phyloP scores from a whole-genome alignment of 2,329 filamentous ascomycete genomes.

The Exophiala alcalophila region DNA sequence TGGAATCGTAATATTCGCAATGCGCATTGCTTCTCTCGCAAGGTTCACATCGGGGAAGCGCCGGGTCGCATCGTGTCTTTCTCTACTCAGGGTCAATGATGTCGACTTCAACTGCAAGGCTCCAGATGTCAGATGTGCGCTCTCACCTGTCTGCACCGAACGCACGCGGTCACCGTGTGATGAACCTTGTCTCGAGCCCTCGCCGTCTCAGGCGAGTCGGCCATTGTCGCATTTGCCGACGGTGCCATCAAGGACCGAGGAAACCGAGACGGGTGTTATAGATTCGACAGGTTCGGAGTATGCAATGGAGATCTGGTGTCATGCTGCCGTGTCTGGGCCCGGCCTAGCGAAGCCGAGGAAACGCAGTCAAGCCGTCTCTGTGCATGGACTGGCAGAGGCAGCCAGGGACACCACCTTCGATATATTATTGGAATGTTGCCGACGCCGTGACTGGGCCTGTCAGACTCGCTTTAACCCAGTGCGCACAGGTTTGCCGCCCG shows the following conservation, averaged over 20 bases:
- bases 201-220: slow-evolving; percentile 19
- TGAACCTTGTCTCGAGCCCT: slow-evolving; percentile 24
- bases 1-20: slow-evolving; percentile 93
- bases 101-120: slow-evolving; percentile 4
- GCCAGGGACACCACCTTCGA: no score
- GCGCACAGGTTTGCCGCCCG: background rate
- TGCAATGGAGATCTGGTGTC: slow-evolving; percentile 3
- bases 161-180: slow-evolving; percentile 51
- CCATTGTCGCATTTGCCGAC: slow-evolving; percentile 22
- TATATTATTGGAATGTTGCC: no score
- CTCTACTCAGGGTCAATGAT: slow-evolving; percentile 56
- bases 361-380: slow-evolving; percentile 3
- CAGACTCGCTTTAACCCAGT: no score
- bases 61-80: slow-evolving; percentile 94
- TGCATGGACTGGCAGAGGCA: slow-evolving; percentile 5
- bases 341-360: slow-evolving; percentile 4
- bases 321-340: slow-evolving; percentile 12
- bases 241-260: slow-evolving; percentile 17
- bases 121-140: slow-evolving; percentile 18
- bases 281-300: no score
- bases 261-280: background rate
- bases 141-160: slow-evolving; percentile 49
- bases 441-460: no score
- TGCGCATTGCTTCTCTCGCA: slow-evolving; percentile 87
- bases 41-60: slow-evolving; percentile 83